Evolutionary conservation across 2,329 filamentous ascomycete genomes (phyloP), one percentile per base, ranked within the genome.

Genomic region (Cladosporium velox): DNA sequence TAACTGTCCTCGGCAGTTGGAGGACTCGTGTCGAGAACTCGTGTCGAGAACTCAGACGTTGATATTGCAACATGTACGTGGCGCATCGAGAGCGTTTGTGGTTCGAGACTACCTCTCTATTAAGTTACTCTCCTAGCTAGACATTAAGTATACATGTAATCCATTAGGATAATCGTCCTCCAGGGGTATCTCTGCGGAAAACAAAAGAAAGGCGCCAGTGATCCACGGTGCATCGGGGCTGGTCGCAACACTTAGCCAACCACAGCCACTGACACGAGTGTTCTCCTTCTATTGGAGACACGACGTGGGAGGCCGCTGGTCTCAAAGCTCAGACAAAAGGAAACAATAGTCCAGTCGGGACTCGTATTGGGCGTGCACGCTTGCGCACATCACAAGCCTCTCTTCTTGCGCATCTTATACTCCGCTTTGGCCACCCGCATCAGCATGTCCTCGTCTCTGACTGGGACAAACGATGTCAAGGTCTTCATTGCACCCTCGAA

Each of bases 401-500:
- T 74, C 81, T 86, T 81, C 82, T 85, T 80, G 76, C 86, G 82
- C 73, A 87, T 80, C 81, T 91, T 96, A 87, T 91, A 97, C 80
- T 98, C 94, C 15, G 91, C 88, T 75, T 90, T 90, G 30, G 92
- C 89, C 66, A 97, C 92, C 73, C 89, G 90, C 92, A 99, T 96
- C 73, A 99, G 84, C 66, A 96, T 80, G 76, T 98, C 93, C 75
- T 97, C 92, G 73, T 99, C 94, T 79, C 92, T 92, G 77, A 99
- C 90, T 24, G 94, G 93, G 54, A 98, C 90, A 88, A 92, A 97
- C 65, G 91, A 93, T 34, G 95, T 98, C 69, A 99, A 83, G 8
- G 93, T 91, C 81, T 97, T 98, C 95, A 99, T 99, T 57, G 91
- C 91, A 74, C 96, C 96, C 77, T 99, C 95, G 78, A 98, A 99